Evolutionary conservation across 768 basidiomycete species (phyloP).

Genomic region (Roridomyces roridus): DNA sequence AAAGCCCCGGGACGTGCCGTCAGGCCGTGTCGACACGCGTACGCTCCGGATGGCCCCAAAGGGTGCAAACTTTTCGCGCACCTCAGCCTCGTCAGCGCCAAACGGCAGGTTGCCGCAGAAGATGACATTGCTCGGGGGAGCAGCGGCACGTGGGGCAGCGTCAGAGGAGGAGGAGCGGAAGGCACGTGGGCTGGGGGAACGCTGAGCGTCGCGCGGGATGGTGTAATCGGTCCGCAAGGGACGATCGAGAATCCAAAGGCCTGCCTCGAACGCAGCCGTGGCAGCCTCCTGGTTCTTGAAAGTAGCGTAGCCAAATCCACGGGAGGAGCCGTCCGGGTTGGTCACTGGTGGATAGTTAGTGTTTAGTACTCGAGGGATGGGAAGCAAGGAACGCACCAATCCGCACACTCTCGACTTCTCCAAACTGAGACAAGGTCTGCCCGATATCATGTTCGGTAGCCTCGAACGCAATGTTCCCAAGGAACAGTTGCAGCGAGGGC

Average conservation of each 20-base stretch:
- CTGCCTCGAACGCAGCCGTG: not conserved
- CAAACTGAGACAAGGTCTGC: not conserved
- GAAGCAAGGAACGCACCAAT: constrained; percentile 4
- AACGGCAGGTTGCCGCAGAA: constrained; percentile 64
- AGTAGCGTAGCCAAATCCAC: constrained; percentile 17
- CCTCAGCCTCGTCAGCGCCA: constrained; percentile 43
- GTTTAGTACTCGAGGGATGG: no score
- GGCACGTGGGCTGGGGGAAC: not conserved
- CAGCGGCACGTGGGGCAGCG: not conserved
- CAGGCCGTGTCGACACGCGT: constrained; percentile 36
- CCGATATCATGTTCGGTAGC: constrained; percentile 16
- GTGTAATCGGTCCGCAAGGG: constrained; percentile 32
- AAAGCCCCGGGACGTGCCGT: constrained; percentile 49
- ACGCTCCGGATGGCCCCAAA: constrained; percentile 49
- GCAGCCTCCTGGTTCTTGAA: constrained; percentile 1
- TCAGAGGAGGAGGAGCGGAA: not conserved
- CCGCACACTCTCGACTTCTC: constrained; percentile 12
- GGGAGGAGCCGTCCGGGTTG: constrained; percentile 21
- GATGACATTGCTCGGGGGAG: constrained; percentile 43
- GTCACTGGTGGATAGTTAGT: not conserved
- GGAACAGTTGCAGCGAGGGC: constrained; percentile 13
- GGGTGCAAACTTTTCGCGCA: constrained; percentile 46
- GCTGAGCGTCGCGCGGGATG: constrained; percentile 9
- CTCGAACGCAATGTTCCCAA: constrained; percentile 21
- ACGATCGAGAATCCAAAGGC: constrained; percentile 3